These are phyloP conservation scores for Tolypocladium paradoxum DNA, from an alignment of 2,329 filamentous ascomycete genomes.

Conservation along the genomic window DNA sequence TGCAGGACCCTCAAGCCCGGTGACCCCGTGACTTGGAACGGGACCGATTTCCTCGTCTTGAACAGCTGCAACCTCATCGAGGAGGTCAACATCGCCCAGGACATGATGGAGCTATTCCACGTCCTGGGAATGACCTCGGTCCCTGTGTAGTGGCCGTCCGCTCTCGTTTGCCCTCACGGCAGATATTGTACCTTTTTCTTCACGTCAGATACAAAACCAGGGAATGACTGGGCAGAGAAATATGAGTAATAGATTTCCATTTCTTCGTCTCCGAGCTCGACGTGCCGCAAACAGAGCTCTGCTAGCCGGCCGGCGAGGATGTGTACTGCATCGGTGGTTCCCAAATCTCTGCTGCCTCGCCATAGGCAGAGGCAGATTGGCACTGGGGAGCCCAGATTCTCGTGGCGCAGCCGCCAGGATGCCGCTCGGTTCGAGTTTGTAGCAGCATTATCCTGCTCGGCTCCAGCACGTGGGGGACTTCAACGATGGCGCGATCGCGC, in stretches of 20 bases:
- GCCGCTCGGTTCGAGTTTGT: background rate
- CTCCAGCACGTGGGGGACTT: background rate
- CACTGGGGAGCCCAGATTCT: background rate
- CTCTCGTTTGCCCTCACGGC: background rate
- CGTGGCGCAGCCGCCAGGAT: background rate
- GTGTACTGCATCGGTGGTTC: background rate
- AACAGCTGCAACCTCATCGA: background rate
- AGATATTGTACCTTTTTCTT: background rate
- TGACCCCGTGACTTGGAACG: slow-evolving; percentile 3
- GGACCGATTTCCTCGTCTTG: slow-evolving; percentile 5
- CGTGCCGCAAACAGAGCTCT: no score
- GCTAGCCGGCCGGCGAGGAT: no score
- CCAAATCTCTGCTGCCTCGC: background rate
- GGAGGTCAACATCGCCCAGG: slow-evolving; percentile 2
- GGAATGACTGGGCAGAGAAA: background rate
- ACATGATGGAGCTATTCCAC: slow-evolving; percentile 1
- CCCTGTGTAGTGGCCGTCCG: background rate
- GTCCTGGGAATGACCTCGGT: background rate
- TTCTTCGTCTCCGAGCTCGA: background rate
- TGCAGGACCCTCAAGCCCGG: slow-evolving; percentile 1
- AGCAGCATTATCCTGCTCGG: background rate
- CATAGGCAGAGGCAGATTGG: background rate
- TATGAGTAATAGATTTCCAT: background rate
- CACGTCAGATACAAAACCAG: background rate
- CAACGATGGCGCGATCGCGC: background rate